Conservation (phyloP, 768 basidiomycete genomes). For the Mycena vitilis region DNA sequence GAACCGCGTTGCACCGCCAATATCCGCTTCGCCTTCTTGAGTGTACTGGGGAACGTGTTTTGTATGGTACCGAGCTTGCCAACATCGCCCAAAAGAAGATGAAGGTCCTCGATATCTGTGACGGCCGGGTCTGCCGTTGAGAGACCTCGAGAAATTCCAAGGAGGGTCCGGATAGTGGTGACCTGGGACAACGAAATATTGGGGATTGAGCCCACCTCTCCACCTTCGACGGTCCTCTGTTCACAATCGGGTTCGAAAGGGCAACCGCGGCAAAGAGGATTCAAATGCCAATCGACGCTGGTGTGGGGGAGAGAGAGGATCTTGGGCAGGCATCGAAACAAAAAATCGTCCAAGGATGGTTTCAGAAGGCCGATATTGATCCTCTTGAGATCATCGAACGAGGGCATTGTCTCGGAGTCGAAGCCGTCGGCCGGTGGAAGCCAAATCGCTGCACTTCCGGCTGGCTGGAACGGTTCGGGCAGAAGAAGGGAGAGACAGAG, state of each 20-base stretch:
- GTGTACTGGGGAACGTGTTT: conserved; percentile 47
- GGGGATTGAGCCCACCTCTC: conserved; percentile 57
- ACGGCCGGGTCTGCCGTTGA: conserved; percentile 12
- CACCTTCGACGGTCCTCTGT: conserved; percentile 47
- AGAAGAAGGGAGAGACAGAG: conserved; percentile 57
- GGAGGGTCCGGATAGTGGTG: conserved; percentile 50
- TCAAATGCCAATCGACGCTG: conserved; percentile 60
- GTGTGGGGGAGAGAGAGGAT: conserved; percentile 49
- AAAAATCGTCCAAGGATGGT: conserved; percentile 53
- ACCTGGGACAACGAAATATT: conserved; percentile 63
- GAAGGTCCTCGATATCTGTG: conserved; percentile 64
- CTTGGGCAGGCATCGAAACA: conserved; percentile 57
- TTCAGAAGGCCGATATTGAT: conserved; percentile 53
- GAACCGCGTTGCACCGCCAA: conserved; percentile 40
- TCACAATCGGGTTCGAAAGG: conserved; percentile 53
- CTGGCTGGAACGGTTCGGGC: conserved; percentile 45
- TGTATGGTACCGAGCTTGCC: conserved; percentile 45
- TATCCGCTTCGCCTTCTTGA: conserved; percentile 55
- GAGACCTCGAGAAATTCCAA: conserved; percentile 42
- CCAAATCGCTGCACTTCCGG: conserved; percentile 59
- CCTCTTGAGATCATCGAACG: conserved; percentile 53
- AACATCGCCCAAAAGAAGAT: conserved; percentile 47
- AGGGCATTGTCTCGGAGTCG: conserved; percentile 43
- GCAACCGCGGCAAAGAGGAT: conserved; percentile 60
- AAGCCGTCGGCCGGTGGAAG: conserved; percentile 55